Evolutionary conservation across 176 grass and related monocot species (phyloP).

Genomic region (Avena atlantica): DNA sequence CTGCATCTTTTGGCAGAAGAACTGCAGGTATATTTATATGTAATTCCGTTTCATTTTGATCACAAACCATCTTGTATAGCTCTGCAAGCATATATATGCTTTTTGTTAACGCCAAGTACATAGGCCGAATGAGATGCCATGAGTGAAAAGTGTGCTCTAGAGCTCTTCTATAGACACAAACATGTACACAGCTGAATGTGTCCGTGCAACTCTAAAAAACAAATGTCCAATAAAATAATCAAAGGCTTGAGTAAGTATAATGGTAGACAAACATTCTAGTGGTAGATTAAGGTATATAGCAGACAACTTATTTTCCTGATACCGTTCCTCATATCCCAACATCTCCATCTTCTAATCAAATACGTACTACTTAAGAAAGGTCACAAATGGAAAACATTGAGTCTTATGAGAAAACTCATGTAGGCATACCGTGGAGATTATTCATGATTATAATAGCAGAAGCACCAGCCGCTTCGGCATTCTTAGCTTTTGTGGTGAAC

Average conservation of each 20-base stretch:
- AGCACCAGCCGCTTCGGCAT: constrained; percentile 85
- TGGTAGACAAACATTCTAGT: not conserved
- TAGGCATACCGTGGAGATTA: constrained; percentile 64
- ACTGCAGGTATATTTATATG: constrained; percentile 84
- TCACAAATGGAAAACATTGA: not conserved
- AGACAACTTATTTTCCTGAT: constrained; percentile 16
- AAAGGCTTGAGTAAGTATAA: not conserved
- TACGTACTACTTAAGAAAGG: not conserved
- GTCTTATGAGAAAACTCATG: constrained; percentile 19
- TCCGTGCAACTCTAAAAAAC: constrained; percentile 22
- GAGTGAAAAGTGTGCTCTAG: not conserved
- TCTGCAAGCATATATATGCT: constrained; percentile 54
- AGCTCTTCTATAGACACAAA: constrained; percentile 7
- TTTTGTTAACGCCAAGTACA: not conserved
- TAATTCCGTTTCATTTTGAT: constrained; percentile 76
- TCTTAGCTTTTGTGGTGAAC: constrained; percentile 84
- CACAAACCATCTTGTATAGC: constrained; percentile 99
- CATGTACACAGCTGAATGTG: not conserved
- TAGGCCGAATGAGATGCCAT: not conserved
- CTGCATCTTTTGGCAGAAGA: constrained; percentile 94
- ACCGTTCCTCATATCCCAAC: not conserved
- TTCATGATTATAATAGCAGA: constrained; percentile 97
- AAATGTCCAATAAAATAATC: constrained; percentile 20
- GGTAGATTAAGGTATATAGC: constrained; percentile 12
- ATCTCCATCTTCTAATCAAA: constrained; percentile 32